Base-by-base conservation (phyloP, 495 filamentous ascomycete species). In the Aspergillus bridgeri region DNA sequence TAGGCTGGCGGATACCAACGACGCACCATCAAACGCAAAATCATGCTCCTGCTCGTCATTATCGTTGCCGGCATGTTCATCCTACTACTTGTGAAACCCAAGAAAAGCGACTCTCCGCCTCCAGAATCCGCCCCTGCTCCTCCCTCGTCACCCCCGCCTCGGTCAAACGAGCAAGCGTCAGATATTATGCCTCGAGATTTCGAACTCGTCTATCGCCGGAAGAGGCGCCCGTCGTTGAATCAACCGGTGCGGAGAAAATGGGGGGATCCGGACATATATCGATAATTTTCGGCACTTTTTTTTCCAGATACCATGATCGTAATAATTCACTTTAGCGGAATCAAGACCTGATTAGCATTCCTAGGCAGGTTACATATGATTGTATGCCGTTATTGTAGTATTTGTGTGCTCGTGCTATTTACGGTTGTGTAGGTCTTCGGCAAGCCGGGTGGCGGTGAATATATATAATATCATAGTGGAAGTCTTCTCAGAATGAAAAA, bases 31-130 rank as follows among this genome's bases (percentile, higher is more conserved):
- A 97, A 96, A 75, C 80, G 95, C 61, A 97, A 96, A 75, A 82
- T 94, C 24, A 90, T 98, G 42, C 79, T 98, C 21, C 75, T 98
- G 13, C 72, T 98, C n/a, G 65, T 94, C 6, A 74, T 98, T 5
- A 66, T 98, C 18, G 86, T 98, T 42, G 81, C 88, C 9, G 94
- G 87, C 22, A 79, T 96, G 78, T 84, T 98, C 50, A 96, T 98
- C 60, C 69, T 98, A 20, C 73, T 98, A 1, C 72, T 87, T 5
- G 75, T 96, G 51, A 98, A 98, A 70, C 89, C 94, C 3, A 92
- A 88, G 63, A 78, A 75, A 48, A 70, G 73, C 54, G 59, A 48
- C 48, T 65, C 70, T 15, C 63, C 65, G 21, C 64, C 61, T 49
- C 52, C 71, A 19, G 55, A 62, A 23, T 60, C 66, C 17, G 45